These are phyloP conservation scores for Starmerella geochares DNA, from an alignment of 805 yeast genomes.

Conservation along the genomic window DNA sequence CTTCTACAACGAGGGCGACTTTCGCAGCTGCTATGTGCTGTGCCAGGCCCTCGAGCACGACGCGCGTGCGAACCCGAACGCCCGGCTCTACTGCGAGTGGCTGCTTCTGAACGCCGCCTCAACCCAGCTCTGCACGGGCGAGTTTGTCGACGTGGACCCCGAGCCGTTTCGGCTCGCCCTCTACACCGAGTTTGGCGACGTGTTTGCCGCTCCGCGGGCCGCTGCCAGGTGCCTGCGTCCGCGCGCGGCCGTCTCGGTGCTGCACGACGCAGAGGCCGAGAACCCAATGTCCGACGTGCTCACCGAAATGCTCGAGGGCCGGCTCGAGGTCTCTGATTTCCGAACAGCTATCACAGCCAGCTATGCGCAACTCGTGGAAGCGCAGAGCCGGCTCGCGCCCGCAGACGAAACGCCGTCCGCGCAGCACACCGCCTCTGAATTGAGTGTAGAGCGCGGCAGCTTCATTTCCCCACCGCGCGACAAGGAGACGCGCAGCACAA, in stretches of 20 bases:
- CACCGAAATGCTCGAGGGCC: not conserved
- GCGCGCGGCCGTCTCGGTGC: not conserved
- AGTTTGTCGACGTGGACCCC: not conserved
- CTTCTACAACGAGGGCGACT: not conserved
- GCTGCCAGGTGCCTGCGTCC: not conserved
- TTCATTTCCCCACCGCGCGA: not conserved
- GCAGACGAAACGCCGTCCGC: too few relatives aligned
- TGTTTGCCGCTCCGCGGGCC: not conserved
- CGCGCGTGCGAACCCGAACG: not conserved
- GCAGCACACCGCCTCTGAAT: too few relatives aligned
- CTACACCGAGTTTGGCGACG: slow-evolving; percentile 10
- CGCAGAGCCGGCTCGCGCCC: not conserved
- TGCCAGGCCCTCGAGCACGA: slow-evolving; percentile 1
- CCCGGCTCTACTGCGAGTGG: slow-evolving; percentile 4
- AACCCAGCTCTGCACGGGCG: not conserved
- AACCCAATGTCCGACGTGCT: not conserved
- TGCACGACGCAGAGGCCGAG: not conserved
- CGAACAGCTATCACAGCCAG: not conserved
- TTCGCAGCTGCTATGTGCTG: not conserved
- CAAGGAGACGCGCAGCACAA: not conserved
- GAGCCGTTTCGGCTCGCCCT: not conserved
- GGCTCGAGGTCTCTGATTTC: not conserved
- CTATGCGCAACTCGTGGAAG: not conserved
- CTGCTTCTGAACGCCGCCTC: slow-evolving; percentile 1
- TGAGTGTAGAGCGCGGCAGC: not conserved